Percentiles rank a stretch among this genome's conserved stretches.
Evolutionary conservation across 164 flowering plant genomes (phyloP).

Genomic region (Berberis vulgaris): DNA sequence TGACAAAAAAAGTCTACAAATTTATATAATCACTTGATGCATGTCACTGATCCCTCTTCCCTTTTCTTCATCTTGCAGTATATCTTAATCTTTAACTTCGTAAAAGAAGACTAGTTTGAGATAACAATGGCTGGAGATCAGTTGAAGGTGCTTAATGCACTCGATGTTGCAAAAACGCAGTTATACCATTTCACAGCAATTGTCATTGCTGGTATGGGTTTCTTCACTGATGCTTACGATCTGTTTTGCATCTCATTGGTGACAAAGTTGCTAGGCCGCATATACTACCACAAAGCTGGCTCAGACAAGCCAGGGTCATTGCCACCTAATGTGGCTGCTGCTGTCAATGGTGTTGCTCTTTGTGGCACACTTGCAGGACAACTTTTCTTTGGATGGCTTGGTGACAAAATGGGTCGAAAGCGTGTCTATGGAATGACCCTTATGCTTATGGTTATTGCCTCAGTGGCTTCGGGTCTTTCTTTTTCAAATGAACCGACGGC

Average conservation of each 20-base stretch:
- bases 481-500: not conserved
- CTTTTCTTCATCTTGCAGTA: not conserved
- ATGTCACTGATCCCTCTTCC: not conserved
- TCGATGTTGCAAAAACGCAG: conserved; percentile 20
- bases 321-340: conserved; percentile 4
- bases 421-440: conserved; percentile 11
- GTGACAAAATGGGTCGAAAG: conserved; percentile 11
- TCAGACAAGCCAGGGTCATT: conserved; percentile 1
- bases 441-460: conserved; percentile 8
- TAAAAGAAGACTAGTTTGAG: not conserved
- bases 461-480: conserved; percentile 5
- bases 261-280: conserved; percentile 24
- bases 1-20: too few relatives aligned
- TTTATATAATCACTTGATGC: too few relatives aligned
- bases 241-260: conserved; percentile 22
- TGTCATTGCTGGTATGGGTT: conserved; percentile 5
- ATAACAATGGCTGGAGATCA: conserved; percentile 7
- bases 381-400: conserved; percentile 14
- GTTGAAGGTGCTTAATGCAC: conserved; percentile 21
- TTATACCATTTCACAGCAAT: conserved; percentile 6
- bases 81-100: not conserved
- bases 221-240: conserved; percentile 10
- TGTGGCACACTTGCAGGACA: conserved; percentile 10
- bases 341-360: conserved; percentile 9
- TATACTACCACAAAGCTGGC: conserved; percentile 17